Evolutionary conservation across 1,284 basidiomycete species (phyloP).

Genomic region (Sporisorium iseilematis-ciliati): DNA sequence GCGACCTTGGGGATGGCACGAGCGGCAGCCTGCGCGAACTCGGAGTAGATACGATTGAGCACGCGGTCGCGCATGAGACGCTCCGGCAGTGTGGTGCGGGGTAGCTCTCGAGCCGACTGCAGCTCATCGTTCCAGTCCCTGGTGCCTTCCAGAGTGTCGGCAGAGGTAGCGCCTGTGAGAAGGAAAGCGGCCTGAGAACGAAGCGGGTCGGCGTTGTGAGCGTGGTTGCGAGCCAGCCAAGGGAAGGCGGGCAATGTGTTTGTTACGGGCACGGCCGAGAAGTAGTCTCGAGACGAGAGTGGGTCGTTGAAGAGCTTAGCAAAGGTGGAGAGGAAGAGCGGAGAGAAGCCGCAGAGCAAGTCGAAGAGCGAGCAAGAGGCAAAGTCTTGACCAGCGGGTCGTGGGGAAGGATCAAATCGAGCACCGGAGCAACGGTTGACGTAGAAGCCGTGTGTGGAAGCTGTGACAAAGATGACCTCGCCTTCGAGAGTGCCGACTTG

Average conservation of each 20-base stretch:
- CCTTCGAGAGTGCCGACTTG: slow-evolving; percentile 74
- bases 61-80: slow-evolving; percentile 74
- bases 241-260: slow-evolving; percentile 74
- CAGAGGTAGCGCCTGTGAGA: slow-evolving; percentile 73
- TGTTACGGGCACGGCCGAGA: slow-evolving; percentile 72
- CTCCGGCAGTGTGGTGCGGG: slow-evolving; percentile 72
- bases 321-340: slow-evolving; percentile 67
- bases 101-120: slow-evolving; percentile 74
- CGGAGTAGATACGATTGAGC: slow-evolving; percentile 73
- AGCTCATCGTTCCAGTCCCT: slow-evolving; percentile 77
- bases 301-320: slow-evolving; percentile 68
- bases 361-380: slow-evolving; percentile 73
- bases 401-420: slow-evolving; percentile 64
- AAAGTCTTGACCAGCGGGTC: slow-evolving; percentile 51
- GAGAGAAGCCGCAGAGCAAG: slow-evolving; percentile 72
- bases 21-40: slow-evolving; percentile 74
- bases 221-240: slow-evolving; percentile 71
- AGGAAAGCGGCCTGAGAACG: slow-evolving; percentile 75
- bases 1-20: slow-evolving; percentile 73
- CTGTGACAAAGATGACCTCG: slow-evolving; percentile 73
- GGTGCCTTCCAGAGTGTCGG: slow-evolving; percentile 73
- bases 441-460: slow-evolving; percentile 74
- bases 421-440: slow-evolving; percentile 71
- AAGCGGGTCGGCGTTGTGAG: slow-evolving; percentile 72
- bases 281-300: slow-evolving; percentile 68